Evolutionary conservation across 2,329 filamentous ascomycete genomes (phyloP), one percentile per base, ranked within the genome.

Genomic region (Xylariaceae sp.): DNA sequence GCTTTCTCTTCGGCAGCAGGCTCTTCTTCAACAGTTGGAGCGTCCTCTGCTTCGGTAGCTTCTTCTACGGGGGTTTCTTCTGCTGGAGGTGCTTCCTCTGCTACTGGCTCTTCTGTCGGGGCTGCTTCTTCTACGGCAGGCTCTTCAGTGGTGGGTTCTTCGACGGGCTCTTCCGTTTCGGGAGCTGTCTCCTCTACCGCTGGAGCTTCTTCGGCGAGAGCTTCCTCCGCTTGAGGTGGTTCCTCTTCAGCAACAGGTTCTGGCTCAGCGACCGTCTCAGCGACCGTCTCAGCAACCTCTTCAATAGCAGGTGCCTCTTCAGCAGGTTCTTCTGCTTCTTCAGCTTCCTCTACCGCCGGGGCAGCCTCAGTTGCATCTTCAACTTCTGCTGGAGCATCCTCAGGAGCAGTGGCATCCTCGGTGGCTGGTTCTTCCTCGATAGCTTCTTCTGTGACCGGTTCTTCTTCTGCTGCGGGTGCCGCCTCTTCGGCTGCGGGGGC

Each of bases 71-170:
- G 34, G n/a, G 19, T 17, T 12, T 16, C 22, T 5, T 19, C n/a
- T 6, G 11, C 21, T 22, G 22, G 12, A 49, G 33, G 20, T 8
- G 47, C n/a, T 43, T 46, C 52, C 5, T 37, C 38, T 17, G 45
- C 27, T 17, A 23, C 20, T 6, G 37, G 14, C 34, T 33, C 6
- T 10, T 17, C 29, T n/a, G n/a, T n/a, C n/a, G n/a, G n/a, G 17
- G 22, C 23, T 40, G 48, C 14, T 14, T 52, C 47, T 19, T 55
- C 48, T n/a, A 19, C 22, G 12, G 46, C 22, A 22, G 37, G 22
- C 21, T 47, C 50, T 19, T 50, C 42, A 23, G 32, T 22, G 14
- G 48, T 25, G 17, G 44, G 12, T 25, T 50, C 55, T 29, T 54
- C 36, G 32, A 14, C 37, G n/a, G 33, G 8, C n/a, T n/a, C n/a